Percentiles rank a stretch among this genome's conserved stretches.
Conservation (phyloP, 1,139 yeast species). For the Geotrichum restrictum region DNA sequence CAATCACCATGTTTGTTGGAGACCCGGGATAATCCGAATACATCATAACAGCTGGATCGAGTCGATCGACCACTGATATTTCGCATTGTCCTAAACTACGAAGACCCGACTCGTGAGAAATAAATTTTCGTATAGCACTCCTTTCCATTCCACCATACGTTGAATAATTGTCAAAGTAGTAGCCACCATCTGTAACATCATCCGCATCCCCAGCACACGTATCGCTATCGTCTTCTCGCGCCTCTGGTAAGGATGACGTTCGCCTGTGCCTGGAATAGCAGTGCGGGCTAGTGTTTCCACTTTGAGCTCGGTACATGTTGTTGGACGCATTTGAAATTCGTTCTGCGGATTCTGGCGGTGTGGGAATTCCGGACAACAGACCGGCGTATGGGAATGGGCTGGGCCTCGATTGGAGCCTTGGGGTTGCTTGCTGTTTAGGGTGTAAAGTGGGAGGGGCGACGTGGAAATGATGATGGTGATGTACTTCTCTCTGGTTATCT, state of each 20-base stretch:
- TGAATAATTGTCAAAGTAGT: neutral
- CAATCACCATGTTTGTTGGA: constrained; percentile 5
- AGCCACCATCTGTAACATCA: neutral
- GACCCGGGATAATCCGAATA: constrained; percentile 15
- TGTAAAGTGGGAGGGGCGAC: constrained; percentile 8
- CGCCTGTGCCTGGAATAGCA: neutral
- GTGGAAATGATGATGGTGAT: constrained; percentile 19
- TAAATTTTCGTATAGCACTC: constrained; percentile 7
- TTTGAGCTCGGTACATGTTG: neutral
- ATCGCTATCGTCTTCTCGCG: constrained; percentile 7
- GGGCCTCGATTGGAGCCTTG: neutral
- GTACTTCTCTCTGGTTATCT: constrained; percentile 9
- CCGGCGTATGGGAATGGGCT: neutral
- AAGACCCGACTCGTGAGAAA: constrained; percentile 18
- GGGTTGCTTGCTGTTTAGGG: neutral
- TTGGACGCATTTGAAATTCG: too few relatives aligned
- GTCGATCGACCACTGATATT: constrained; percentile 9
- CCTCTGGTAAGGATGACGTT: constrained; percentile 1
- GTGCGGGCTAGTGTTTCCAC: neutral
- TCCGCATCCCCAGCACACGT: constrained; percentile 6
- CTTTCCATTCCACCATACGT: neutral
- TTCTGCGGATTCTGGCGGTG: neutral
- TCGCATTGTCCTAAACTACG: constrained; percentile 1
- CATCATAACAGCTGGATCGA: too few relatives aligned
- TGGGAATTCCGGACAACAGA: neutral